A percentile compares a stretch with the other conserved stretches of the same genome.
Conservation (phyloP, 2,329 filamentous ascomycete genomes). For the Cladophialophora yegresii region DNA sequence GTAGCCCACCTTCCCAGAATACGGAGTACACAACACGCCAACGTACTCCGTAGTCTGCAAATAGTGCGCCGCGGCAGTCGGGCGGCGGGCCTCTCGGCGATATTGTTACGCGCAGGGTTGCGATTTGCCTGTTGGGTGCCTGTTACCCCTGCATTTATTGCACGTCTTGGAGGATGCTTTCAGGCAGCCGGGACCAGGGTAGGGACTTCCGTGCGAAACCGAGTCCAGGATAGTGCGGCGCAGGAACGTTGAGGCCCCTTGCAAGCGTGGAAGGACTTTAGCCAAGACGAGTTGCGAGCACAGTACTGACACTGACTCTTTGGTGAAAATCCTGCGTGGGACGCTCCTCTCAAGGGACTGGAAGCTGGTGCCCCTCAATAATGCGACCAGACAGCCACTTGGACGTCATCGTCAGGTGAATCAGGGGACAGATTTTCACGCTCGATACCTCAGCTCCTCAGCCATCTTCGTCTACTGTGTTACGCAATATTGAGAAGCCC, state of each 20-base stretch:
- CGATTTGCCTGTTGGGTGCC: slow-evolving; percentile 12
- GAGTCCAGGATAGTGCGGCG: neutral
- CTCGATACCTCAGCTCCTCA: neutral
- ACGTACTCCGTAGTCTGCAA: neutral
- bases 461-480: neutral
- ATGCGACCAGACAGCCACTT: neutral
- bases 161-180: neutral
- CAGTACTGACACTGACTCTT: neutral
- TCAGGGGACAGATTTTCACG: neutral
- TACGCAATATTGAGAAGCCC: neutral
- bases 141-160: slow-evolving; percentile 10
- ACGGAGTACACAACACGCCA: neutral
- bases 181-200: slow-evolving; percentile 11
- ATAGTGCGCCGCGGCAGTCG: slow-evolving; percentile 1
- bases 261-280: slow-evolving; percentile 12
- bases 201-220: neutral
- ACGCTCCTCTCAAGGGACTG: neutral
- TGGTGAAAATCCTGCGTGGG: neutral
- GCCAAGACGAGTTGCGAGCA: neutral
- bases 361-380: slow-evolving; percentile 10
- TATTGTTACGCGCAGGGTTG: slow-evolving; percentile 11
- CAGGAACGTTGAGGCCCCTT: slow-evolving; percentile 2
- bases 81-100: slow-evolving; percentile 6
- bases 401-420: neutral
- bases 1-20: neutral